phyloP scores from a whole-genome alignment of 176 grass and related monocot species.

The Avena sativa region DNA sequence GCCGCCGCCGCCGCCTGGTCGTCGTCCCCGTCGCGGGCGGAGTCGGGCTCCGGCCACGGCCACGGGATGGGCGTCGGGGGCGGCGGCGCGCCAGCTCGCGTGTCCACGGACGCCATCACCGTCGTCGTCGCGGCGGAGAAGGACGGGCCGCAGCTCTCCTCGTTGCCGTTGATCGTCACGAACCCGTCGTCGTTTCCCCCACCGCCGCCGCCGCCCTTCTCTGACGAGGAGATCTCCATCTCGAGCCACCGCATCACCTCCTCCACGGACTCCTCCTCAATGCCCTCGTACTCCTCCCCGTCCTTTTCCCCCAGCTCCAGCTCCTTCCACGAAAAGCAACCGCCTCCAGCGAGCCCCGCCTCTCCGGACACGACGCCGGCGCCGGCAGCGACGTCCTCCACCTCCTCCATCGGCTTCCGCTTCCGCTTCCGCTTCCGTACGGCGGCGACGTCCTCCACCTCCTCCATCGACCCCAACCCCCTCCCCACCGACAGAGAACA shows the following conservation, averaged over 20 bases:
- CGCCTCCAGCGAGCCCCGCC: too few relatives aligned
- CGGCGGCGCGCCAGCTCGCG: slow-evolving; percentile 44
- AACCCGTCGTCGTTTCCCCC: slow-evolving; percentile 1
- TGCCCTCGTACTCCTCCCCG: slow-evolving; percentile 17
- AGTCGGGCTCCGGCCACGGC: slow-evolving; percentile 35
- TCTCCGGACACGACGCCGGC: not conserved
- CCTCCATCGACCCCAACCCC: not conserved
- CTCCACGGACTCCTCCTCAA: slow-evolving; percentile 58
- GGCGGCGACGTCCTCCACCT: not conserved
- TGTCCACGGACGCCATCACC: slow-evolving; percentile 91
- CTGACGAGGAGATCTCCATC: slow-evolving; percentile 50
- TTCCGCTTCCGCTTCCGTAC: slow-evolving; percentile 42
- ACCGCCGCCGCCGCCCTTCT: not conserved
- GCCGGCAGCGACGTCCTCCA: not conserved
- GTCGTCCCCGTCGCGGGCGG: not conserved
- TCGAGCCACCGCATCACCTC: slow-evolving; percentile 93
- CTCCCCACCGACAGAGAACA: not conserved
- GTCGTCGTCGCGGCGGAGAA: slow-evolving; percentile 74
- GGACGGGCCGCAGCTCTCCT: slow-evolving; percentile 93
- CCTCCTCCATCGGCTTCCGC: slow-evolving; percentile 28
- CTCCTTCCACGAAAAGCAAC: not conserved
- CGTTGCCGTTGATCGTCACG: slow-evolving; percentile 82
- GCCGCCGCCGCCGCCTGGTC: not conserved
- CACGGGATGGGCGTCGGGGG: slow-evolving; percentile 49
- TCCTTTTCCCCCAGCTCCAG: not conserved